These are phyloP conservation scores for Erythrophleum ivorense DNA, from an alignment of 331 rosid species.

Conservation along the genomic window DNA sequence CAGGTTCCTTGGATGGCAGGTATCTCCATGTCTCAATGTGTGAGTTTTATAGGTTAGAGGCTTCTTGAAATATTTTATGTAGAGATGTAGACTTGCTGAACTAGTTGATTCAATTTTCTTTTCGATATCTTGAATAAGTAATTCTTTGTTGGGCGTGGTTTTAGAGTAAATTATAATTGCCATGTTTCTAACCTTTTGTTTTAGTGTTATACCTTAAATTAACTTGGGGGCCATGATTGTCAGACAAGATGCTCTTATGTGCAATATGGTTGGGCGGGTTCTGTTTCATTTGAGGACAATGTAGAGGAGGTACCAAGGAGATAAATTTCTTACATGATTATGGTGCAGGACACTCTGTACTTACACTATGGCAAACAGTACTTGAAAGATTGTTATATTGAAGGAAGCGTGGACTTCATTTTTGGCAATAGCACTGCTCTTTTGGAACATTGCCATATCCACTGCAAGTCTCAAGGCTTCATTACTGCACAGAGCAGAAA, in stretches of 20 bases:
- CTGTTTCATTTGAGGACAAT: constrained; percentile 31
- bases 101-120: neutral
- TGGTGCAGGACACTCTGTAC: constrained; percentile 83
- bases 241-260: constrained; percentile 31
- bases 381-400: constrained; percentile 84
- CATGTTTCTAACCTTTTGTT: constrained; percentile 1
- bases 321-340: constrained; percentile 21
- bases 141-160: constrained; percentile 20
- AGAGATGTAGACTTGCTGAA: constrained; percentile 20
- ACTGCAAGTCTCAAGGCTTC: constrained; percentile 84
- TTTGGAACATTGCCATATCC: constrained; percentile 87
- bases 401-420: constrained; percentile 95
- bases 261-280: constrained; percentile 1
- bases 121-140: neutral
- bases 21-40: constrained; percentile 34
- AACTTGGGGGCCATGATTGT: constrained; percentile 3
- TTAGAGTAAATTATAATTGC: neutral
- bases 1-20: constrained; percentile 99
- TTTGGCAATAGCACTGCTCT: constrained; percentile 90
- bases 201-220: constrained; percentile 24
- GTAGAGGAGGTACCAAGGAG: neutral
- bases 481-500: constrained; percentile 85
- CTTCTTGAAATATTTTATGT: constrained; percentile 17
- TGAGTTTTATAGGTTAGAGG: constrained; percentile 19
- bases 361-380: constrained; percentile 82